Base-by-base conservation (phyloP, 2,329 filamentous ascomycete species). In the Ceratocystis variospora region DNA sequence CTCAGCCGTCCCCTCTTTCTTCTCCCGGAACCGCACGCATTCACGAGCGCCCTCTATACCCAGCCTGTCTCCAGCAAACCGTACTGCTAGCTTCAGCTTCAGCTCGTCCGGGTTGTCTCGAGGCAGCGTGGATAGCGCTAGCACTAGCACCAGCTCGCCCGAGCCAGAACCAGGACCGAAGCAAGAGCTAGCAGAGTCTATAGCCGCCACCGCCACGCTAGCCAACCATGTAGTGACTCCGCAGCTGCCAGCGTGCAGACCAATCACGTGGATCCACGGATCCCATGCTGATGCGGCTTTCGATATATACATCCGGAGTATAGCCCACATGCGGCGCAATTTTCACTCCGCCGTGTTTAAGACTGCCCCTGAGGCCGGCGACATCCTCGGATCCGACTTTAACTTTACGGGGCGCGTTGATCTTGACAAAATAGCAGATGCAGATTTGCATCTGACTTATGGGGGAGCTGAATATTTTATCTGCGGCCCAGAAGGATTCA, bases 401-500 rank as follows among this genome's bases (percentile, higher is more conserved):
- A 75, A 87, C 67, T 78, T 83, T 70, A 75, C 76, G 7, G 83
- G 86, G 2, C 79, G 83, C 6, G 75, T 89, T 17, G 78, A 84
- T 67, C 73, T 91, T n/a, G 74, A 76, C 41, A 79, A 77, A 65
- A 72, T 89, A 46, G 79, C 75, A 28, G 76, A 81, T 7, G 71
- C 75, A 0, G 77, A 82, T 59, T 75, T 92, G n/a, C 83, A 80
- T 70, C 72, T 86, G 1, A 75, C 78, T 22, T 77, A 87, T 70
- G 62, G 74, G 0, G 75, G 75, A 55, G 79, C 88, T 0, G 78
- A 85, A 71, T 92, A 90, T 73, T 91, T 83, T 70, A 76, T 89
- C 64, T 92, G 89, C 71, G 89, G 88, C 0, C 88, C 88, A 0
- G 79, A 80, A 68, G 72, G 73, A 6, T 92, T 90, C 77, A 92